These are phyloP conservation scores for Eutrema salsugineum DNA, from an alignment of 441 rosid genomes.

Conservation along the genomic window DNA sequence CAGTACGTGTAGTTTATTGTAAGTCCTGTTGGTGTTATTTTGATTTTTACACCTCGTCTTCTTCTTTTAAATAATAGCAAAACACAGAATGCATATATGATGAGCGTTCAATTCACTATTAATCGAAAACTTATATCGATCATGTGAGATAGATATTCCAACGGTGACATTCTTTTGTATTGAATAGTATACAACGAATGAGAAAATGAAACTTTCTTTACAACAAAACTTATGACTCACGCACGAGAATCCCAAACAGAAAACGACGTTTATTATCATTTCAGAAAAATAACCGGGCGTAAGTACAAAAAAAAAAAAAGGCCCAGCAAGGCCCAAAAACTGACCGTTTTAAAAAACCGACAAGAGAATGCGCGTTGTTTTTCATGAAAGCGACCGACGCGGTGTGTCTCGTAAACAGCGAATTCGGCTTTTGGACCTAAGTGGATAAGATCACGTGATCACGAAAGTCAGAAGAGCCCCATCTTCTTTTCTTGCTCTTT, in stretches of 20 bases:
- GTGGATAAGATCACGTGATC: slow-evolving; percentile 33
- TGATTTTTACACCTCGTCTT: too few relatives aligned
- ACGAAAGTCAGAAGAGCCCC: slow-evolving; percentile 21
- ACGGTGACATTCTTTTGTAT: background rate
- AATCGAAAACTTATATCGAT: background rate
- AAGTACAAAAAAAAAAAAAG: too few relatives aligned
- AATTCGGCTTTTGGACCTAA: slow-evolving; percentile 10
- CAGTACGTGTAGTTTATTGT: background rate
- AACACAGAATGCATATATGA: background rate
- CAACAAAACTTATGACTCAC: background rate
- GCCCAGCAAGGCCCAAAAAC: background rate
- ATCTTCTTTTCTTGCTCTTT: background rate
- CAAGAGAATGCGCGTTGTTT: slow-evolving; percentile 4
- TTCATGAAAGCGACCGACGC: background rate
- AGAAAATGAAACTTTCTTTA: background rate
- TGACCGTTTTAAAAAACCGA: background rate
- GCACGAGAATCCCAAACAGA: background rate
- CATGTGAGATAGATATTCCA: background rate
- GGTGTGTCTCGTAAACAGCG: slow-evolving; percentile 25
- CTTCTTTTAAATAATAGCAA: too few relatives aligned
- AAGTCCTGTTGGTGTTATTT: too few relatives aligned
- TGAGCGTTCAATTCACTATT: background rate
- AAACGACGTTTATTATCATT: background rate
- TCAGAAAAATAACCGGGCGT: background rate
- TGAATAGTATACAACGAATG: background rate